Percentiles rank a stretch among this genome's conserved stretches.
Evolutionary conservation across 257 asterid genomes (phyloP).

Genomic region (Linderniella brevidens): DNA sequence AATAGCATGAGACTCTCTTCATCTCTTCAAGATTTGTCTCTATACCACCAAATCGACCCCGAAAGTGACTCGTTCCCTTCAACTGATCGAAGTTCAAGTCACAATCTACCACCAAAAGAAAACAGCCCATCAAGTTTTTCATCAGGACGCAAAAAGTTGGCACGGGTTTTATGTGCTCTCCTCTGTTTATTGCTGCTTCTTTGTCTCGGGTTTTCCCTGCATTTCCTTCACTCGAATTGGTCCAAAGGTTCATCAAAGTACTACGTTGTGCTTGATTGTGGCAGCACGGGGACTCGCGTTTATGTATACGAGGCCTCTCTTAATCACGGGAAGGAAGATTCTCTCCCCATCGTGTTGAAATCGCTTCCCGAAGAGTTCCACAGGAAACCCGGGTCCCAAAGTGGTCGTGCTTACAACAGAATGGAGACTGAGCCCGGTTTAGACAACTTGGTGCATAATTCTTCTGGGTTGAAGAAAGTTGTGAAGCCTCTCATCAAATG

Average conservation of each 20-base stretch:
- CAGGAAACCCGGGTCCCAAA: conserved; percentile 36
- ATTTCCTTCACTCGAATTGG: conserved; percentile 42
- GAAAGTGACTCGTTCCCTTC: conserved; percentile 32
- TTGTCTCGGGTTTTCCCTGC: conserved; percentile 29
- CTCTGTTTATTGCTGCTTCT: conserved; percentile 42
- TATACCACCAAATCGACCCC: conserved; percentile 37
- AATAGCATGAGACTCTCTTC: conserved; percentile 45
- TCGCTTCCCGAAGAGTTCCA: conserved; percentile 69
- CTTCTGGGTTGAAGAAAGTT: conserved; percentile 47
- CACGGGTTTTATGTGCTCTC: conserved; percentile 31
- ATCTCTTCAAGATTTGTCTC: conserved; percentile 84
- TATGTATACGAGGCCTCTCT: conserved; percentile 67
- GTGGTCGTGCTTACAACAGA: conserved; percentile 84
- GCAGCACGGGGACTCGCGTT: conserved; percentile 97
- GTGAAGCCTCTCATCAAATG: conserved; percentile 64
- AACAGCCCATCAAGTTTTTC: conserved; percentile 56
- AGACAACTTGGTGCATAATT: conserved; percentile 76
- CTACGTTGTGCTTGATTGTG: conserved; percentile 88
- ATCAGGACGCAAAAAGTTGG: conserved; percentile 39
- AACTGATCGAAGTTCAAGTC: conserved; percentile 20
- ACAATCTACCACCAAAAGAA: conserved; percentile 28
- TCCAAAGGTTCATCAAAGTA: conserved; percentile 41
- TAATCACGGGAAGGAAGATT: conserved; percentile 32
- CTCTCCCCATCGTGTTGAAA: conserved; percentile 53
- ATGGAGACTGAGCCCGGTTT: conserved; percentile 99